A percentile compares a stretch with the other conserved stretches of the same genome.
phyloP scores from a whole-genome alignment of 2,329 filamentous ascomycete genomes.

The Bipolaris zeicola region DNA sequence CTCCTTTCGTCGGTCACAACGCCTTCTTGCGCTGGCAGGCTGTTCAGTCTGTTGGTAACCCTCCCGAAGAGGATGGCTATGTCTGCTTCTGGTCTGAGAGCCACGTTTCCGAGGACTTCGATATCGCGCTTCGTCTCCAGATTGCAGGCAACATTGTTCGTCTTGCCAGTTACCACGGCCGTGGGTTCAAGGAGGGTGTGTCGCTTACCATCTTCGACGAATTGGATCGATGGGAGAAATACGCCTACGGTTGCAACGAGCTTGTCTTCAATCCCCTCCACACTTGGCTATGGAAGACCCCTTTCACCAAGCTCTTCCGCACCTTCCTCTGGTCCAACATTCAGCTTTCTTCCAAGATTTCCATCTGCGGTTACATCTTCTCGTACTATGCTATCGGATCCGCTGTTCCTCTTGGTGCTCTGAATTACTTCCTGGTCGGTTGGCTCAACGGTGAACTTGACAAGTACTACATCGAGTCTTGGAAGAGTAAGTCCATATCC shows the following conservation, averaged over 20 bases:
- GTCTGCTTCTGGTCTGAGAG: conserved; percentile 74
- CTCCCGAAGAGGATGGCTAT: conserved; percentile 59
- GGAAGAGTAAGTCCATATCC: conserved; percentile 53
- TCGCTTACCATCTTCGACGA: conserved; percentile 76
- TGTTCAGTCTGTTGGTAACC: conserved; percentile 59
- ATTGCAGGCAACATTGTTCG: conserved; percentile 70
- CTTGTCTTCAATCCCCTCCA: conserved; percentile 71
- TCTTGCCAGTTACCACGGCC: conserved; percentile 69
- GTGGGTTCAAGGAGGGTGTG: conserved; percentile 74
- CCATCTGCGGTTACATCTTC: conserved; percentile 70
- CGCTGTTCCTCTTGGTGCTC: conserved; percentile 65
- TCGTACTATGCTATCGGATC: conserved; percentile 73
- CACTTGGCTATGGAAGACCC: conserved; percentile 64
- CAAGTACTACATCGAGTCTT: conserved; percentile 77
- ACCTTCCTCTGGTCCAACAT: conserved; percentile 66
- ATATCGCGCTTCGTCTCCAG: conserved; percentile 73
- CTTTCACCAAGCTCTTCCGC: conserved; percentile 68
- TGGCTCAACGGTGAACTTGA: conserved; percentile 76
- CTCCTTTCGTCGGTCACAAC: conserved; percentile 77
- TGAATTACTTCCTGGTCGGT: conserved; percentile 73
- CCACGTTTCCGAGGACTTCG: conserved; percentile 78
- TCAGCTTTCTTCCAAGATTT: conserved; percentile 68
- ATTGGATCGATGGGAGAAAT: conserved; percentile 71
- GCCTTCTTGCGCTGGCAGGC: conserved; percentile 73
- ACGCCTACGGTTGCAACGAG: conserved; percentile 72